Evolutionary conservation across 345 rosid species (phyloP), one percentile per base, ranked within the genome.

Genomic region (Cardamine chenopodiifolia): DNA sequence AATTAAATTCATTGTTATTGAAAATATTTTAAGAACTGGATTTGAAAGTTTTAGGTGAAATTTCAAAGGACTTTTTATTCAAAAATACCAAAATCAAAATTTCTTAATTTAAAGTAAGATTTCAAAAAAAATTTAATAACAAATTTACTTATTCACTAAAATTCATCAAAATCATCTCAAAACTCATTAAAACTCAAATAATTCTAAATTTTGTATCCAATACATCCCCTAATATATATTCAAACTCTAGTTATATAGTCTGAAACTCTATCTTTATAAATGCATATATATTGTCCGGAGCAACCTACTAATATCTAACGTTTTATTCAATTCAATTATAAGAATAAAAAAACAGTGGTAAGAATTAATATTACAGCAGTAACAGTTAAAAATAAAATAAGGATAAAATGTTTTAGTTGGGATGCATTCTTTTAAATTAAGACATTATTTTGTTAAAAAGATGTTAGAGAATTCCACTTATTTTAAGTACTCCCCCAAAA

Each of bases 201-300:
- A n/a, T n/a, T n/a, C n/a, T n/a, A n/a, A n/a, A n/a, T n/a, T n/a
- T n/a, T n/a, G n/a, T n/a, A n/a, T n/a, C n/a, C n/a, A n/a, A n/a
- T n/a, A n/a, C n/a, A n/a, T n/a, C n/a, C n/a, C n/a, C n/a, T 58
- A 17, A 8, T 58, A 32, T 26, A 54, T 31, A 17, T 23, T 63
- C 55, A 63, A 45, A 63, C 54, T 44, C 68, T 42, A 17, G 55
- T 63, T 63, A 45, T 63, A 45, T 63, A 44, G 68, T 11, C 55
- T 64, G 40, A 4, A 26, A 64, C 12, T 18, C 40, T 64, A 62
- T 62, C 3, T 39, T 15, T 15, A 15, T 37, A 35, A 18, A 19
- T 19, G 17, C 6, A 54, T 20, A 40, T 12, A 37, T 23, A 28
- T 45, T 10, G 40, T 45, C 26, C 15, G 44, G 29, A 20, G 31